Evolutionary conservation across 2,329 filamentous ascomycete genomes (phyloP).

Genomic region (Neospermospora avenae): DNA sequence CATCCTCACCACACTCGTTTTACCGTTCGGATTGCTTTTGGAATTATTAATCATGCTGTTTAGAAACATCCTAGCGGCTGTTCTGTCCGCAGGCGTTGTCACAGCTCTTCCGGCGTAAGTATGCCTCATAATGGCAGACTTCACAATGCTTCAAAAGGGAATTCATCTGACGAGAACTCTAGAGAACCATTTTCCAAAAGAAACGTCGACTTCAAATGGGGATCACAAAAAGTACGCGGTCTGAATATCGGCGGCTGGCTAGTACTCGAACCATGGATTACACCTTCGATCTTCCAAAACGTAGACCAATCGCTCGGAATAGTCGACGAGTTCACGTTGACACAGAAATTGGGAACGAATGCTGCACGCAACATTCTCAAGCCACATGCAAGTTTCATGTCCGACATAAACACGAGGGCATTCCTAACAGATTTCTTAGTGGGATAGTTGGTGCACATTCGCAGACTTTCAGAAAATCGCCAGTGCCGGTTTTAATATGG

Average conservation of each 20-base stretch:
- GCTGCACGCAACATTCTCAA: slow-evolving; percentile 49
- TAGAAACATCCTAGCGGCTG: slow-evolving; percentile 16
- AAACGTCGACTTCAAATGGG: slow-evolving; percentile 44
- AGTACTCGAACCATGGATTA: slow-evolving; percentile 46
- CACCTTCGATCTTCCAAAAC: slow-evolving; percentile 51
- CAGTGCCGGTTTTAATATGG: slow-evolving; percentile 54
- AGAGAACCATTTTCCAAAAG: slow-evolving; percentile 25
- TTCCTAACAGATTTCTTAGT: slow-evolving; percentile 20
- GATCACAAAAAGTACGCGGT: slow-evolving; percentile 44
- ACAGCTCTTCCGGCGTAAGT: slow-evolving; percentile 15
- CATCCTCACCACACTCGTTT: slow-evolving; percentile 12
- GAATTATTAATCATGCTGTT: slow-evolving; percentile 21
- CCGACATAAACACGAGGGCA: slow-evolving; percentile 27
- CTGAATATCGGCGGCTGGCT: slow-evolving; percentile 40
- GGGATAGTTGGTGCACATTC: slow-evolving; percentile 34
- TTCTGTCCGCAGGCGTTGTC: slow-evolving; percentile 14
- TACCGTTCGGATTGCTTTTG: not conserved
- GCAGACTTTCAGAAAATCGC: slow-evolving; percentile 55
- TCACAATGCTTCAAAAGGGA: not conserved
- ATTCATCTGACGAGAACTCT: not conserved
- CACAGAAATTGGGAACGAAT: slow-evolving; percentile 45
- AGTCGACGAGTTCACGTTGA: slow-evolving; percentile 36
- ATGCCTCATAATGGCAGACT: not conserved
- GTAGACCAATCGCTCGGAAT: slow-evolving; percentile 33
- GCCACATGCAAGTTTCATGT: slow-evolving; percentile 39